Evolutionary conservation across 805 yeast species (phyloP), one percentile per base, ranked within the genome.

Genomic region (Cyberlindnera veronae): DNA sequence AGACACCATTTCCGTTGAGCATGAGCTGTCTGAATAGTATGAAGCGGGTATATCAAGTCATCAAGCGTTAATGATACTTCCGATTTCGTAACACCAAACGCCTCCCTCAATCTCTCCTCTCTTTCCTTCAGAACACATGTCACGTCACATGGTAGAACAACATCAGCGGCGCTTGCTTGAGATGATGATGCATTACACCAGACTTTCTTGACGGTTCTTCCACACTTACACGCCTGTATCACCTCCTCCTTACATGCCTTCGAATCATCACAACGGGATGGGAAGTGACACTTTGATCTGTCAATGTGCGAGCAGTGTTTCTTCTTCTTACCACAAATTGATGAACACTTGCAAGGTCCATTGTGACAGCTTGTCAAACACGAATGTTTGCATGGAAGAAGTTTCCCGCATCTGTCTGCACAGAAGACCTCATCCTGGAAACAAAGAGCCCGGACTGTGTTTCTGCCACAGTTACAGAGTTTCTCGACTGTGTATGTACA

Each of bases 371-470:
- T 60, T 46, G 70, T 71, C 16, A 64, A 54, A 56, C 89, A 81
- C 32, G 48, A 53, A 50, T 77, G 84, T 27, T 62, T 50, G 28
- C 85, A 81, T 0, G 61, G 45, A 26, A 80, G 58, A 5, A 53
- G 49, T 39, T 70, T 63, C 1, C 74, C 77, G 66, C 97, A 89
- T 7, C 66, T 63, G 16, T 69, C 66, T 29, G 82, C 80, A 62
- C 97, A 89, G 3, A 86, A 77, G 0, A 82, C 88, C 21, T 67
- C 69, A 3, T 69, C 68, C 46, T 81, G 86, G 36, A 80, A 81
- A 63, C 97, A 75, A 19, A 84, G 76, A 14, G 84, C 82, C 24
- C 77, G 71, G 9, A 86, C 69, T 5, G 63, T 61, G 10, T 56
- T 51, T 46, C 71, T 66, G 3, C 84, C 85, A 67, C 93, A 84